Evolutionary conservation across 495 filamentous ascomycete species (phyloP), one percentile per base, ranked within the genome.

Genomic region (Massariosphaeria phaeospora): DNA sequence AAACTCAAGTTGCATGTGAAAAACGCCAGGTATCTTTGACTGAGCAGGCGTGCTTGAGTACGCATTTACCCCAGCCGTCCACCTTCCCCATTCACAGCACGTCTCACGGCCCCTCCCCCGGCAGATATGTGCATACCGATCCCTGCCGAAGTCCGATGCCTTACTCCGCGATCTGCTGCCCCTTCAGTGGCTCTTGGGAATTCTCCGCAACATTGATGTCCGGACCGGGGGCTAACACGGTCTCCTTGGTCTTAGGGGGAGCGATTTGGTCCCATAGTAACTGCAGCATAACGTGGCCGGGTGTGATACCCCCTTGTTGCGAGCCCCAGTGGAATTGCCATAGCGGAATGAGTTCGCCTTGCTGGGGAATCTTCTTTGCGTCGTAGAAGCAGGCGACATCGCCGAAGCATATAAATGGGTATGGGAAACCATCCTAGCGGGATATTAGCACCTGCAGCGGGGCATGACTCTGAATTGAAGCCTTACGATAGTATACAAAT

Each of bases 241-340:
- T 39, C 23, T 43, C 46, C 26, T 40, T 29, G 23, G 41, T 8
- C 48, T 57, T 57, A 10, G 36, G 42, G 8, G 41, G 42, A 7
- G 34, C 44, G 13, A 52, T 35, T 30, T 48, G 47, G 18, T 42
- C 27, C 56, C 56, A 59, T 15, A 59, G 10, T 35, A 59, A 33
- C 43, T 59, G 56, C 43, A 59, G 18, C 56, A 24, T 17, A 1
- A 54, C 29, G 29, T 59, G 56, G 1, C 56, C 56, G 11, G 56
- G 56, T 12, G 56, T 59, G 49, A 59, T 59, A 18, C 48, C 56
- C 13, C n/a, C 3, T 23, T 59, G 56, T 35, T 42, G 48, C 12
- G 56, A 53, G 34, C 56, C 56, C 56, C 56, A 59, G 21, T 43
- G 48, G 36, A 40, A 59, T 25, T 53, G 48, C 56, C 56, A 59